phyloP scores from a whole-genome alignment of 352 stramenopile genomes.

The Pythium folliculosum region DNA sequence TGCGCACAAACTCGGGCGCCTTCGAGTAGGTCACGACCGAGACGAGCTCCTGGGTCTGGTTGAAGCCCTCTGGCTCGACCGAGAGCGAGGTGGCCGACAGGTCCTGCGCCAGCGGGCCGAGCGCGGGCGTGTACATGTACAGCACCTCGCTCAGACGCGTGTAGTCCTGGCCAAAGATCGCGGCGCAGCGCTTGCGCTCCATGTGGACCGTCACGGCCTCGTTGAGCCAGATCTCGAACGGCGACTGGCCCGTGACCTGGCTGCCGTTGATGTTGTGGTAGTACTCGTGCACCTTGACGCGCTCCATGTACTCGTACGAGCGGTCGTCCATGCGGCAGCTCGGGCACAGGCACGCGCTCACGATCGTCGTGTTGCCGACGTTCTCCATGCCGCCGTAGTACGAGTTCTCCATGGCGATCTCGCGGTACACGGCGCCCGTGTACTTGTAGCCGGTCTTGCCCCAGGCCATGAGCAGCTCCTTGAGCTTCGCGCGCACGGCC shows the following conservation, averaged over 20 bases:
- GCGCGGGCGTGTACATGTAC: constrained; percentile 73
- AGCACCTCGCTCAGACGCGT: constrained; percentile 69
- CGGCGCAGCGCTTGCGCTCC: constrained; percentile 63
- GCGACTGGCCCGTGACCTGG: constrained; percentile 77
- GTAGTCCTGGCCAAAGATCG: constrained; percentile 75
- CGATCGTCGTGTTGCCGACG: constrained; percentile 81
- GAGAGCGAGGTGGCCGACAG: constrained; percentile 71
- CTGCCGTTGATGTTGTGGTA: constrained; percentile 86
- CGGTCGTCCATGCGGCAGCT: constrained; percentile 77
- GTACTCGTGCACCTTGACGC: constrained; percentile 83
- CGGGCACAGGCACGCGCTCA: constrained; percentile 69
- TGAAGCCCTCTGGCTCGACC: constrained; percentile 73
- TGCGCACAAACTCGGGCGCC: constrained; percentile 76
- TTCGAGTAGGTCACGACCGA: constrained; percentile 82
- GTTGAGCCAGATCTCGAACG: constrained; percentile 84
- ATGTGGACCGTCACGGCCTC: constrained; percentile 83
- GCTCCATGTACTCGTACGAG: constrained; percentile 83
- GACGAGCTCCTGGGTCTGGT: constrained; percentile 80
- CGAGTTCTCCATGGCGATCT: constrained; percentile 85
- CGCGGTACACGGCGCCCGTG: constrained; percentile 74
- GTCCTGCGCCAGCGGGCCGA: constrained; percentile 69
- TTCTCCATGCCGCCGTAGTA: constrained; percentile 86
- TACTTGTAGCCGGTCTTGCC: constrained; percentile 86
- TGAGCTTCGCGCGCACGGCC: constrained; percentile 55
- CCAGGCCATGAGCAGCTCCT: constrained; percentile 64